Conservation (phyloP, 208 protist genomes). For the Acanthamoeba triangularis region DNA sequence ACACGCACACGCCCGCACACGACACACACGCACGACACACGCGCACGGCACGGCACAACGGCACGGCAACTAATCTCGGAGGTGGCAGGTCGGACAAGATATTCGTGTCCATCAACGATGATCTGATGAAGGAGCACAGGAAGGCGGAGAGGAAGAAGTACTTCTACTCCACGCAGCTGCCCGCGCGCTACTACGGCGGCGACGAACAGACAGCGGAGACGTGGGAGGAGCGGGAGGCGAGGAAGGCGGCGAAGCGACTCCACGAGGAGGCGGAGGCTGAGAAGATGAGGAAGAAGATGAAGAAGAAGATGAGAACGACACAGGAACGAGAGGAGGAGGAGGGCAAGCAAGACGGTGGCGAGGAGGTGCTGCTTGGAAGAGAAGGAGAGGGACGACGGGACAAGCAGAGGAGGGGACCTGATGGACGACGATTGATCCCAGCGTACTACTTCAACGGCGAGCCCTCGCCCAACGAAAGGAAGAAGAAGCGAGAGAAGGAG, state of each 20-base stretch:
- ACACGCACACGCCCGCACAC: neutral
- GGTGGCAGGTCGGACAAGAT: conserved; percentile 23
- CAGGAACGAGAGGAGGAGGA: neutral
- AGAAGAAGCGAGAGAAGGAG: neutral
- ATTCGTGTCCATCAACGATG: conserved; percentile 36
- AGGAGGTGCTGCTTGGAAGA: neutral
- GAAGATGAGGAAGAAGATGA: neutral
- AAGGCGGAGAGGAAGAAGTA: neutral
- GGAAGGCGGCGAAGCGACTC: neutral
- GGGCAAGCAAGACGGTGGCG: neutral
- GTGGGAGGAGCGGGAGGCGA: no score
- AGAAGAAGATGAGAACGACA: neutral
- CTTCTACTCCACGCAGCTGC: no score
- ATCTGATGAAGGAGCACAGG: conserved; percentile 11
- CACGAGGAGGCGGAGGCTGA: neutral
- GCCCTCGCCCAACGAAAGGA: neutral
- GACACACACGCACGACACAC: neutral
- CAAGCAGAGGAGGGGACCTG: neutral
- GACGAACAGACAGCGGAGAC: no score
- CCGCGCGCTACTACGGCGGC: no score
- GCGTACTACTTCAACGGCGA: conserved; percentile 42
- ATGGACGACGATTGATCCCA: neutral
- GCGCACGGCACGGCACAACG: no score
- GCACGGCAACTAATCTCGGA: neutral
- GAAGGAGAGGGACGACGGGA: neutral